A percentile compares a stretch with the other conserved stretches of the same genome.
Conservation (phyloP, 2,329 filamentous ascomycete species). For the Pseudogymnoascus pannorum region DNA sequence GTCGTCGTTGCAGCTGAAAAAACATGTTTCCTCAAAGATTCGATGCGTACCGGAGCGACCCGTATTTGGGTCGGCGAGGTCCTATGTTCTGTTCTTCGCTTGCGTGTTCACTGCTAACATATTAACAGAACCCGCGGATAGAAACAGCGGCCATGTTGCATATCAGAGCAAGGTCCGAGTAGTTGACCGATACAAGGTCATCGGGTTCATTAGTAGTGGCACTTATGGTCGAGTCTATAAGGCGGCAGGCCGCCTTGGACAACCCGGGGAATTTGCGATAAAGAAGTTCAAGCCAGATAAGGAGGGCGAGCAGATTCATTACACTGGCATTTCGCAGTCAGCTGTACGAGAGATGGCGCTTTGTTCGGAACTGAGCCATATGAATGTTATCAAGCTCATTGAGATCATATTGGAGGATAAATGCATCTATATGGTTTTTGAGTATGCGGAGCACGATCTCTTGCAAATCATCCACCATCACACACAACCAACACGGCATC, state of each 20-base stretch:
- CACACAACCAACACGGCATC: conserved; percentile 74
- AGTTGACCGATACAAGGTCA: conserved; percentile 87
- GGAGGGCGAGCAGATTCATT: conserved; percentile 88
- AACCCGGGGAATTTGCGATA: conserved; percentile 85
- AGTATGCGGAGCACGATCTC: conserved; percentile 95
- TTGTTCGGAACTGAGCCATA: conserved; percentile 82
- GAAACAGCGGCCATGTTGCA: conserved; percentile 37
- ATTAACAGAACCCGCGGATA: conserved; percentile 45
- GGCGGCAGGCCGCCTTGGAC: conserved; percentile 66
- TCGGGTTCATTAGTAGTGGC: conserved; percentile 96
- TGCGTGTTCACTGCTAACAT: conserved; percentile 30
- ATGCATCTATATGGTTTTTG: conserved; percentile 99
- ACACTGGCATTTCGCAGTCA: conserved; percentile 95
- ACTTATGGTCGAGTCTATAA: conserved; percentile 99
- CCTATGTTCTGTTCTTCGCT: conserved; percentile 27
- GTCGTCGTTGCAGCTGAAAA: conserved; percentile 12
- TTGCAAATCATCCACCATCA: conserved; percentile 98
- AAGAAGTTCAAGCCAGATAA: conserved; percentile 86
- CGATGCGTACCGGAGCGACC: conserved; percentile 18
- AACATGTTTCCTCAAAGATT: conserved; percentile 26
- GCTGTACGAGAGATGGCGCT: conserved; percentile 96
- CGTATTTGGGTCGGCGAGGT: conserved; percentile 9
- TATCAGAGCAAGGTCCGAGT: conserved; percentile 79
- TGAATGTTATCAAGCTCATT: conserved; percentile 81
- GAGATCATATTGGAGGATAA: conserved; percentile 98